These are phyloP conservation scores for Beauveria caledonica DNA, from an alignment of 2,329 filamentous ascomycete species.

Conservation along the genomic window DNA sequence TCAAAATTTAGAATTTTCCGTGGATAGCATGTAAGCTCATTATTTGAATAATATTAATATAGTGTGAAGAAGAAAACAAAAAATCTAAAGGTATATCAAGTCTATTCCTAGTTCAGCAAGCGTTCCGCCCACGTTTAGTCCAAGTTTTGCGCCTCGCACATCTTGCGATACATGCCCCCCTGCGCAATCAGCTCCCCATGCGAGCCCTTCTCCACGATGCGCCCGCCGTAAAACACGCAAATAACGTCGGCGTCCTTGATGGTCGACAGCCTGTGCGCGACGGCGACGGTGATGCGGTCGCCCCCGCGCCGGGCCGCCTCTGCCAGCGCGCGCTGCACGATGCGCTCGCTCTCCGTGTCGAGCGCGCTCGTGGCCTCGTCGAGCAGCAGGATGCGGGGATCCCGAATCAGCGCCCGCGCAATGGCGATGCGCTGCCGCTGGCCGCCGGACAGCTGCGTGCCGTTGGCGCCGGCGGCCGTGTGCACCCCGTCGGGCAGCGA, in stretches of 20 bases:
- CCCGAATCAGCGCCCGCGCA: conserved; percentile 77
- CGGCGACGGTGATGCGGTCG: conserved; percentile 84
- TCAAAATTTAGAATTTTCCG: not conserved
- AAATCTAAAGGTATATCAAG: not conserved
- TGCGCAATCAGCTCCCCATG: conserved; percentile 45
- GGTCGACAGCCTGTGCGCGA: conserved; percentile 83
- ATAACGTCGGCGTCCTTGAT: conserved; percentile 66
- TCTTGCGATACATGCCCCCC: conserved; percentile 40
- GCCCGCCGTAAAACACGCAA: conserved; percentile 50
- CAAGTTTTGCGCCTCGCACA: conserved; percentile 35
- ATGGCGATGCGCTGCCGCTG: conserved; percentile 93
- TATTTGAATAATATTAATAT: not conserved
- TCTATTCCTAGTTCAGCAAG: not conserved
- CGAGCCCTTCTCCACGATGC: conserved; percentile 48
- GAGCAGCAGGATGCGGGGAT: conserved; percentile 86
- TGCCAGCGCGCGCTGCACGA: conserved; percentile 78
- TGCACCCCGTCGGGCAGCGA: conserved; percentile 90
- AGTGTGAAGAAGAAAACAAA: not conserved
- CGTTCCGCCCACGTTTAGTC: conserved; percentile 15
- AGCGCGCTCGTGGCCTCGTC: conserved; percentile 90
- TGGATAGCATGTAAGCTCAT: not conserved
- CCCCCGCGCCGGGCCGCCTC: conserved; percentile 64
- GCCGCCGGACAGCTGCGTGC: conserved; percentile 79
- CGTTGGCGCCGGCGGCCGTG: conserved; percentile 75
- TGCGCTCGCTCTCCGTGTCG: conserved; percentile 88